phyloP scores from a whole-genome alignment of 2,329 filamentous ascomycete genomes.

The Macrophomina phaseolina region DNA sequence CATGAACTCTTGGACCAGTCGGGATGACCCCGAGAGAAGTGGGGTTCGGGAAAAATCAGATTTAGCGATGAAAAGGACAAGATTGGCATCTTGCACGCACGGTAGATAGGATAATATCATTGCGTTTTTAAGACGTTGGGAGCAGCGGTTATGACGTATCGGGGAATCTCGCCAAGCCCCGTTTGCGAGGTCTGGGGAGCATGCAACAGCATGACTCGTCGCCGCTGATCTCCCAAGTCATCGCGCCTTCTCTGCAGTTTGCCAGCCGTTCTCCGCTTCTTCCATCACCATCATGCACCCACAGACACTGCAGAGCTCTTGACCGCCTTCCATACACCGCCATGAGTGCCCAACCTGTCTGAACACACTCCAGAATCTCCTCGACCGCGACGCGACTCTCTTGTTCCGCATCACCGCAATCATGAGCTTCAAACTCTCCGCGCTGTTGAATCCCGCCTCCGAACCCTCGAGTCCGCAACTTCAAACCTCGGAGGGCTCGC shows the following conservation, averaged over 20 bases:
- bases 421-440: constrained; percentile 40
- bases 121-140: background rate
- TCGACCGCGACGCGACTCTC: background rate
- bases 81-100: no score
- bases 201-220: constrained; percentile 4
- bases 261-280: constrained; percentile 18
- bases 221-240: constrained; percentile 22
- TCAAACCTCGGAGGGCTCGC: background rate
- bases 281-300: constrained; percentile 14
- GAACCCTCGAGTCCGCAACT: constrained; percentile 18
- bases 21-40: constrained; percentile 1
- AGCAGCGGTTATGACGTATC: constrained; percentile 10
- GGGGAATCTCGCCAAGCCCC: constrained; percentile 9
- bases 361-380: background rate
- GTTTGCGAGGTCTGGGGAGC: constrained; percentile 7
- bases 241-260: constrained; percentile 5
- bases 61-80: background rate
- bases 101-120: no score
- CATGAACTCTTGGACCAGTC: background rate
- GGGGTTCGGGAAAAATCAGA: background rate
- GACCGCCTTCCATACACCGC: background rate
- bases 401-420: constrained; percentile 8
- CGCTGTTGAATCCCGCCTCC: constrained; percentile 44
- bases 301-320: background rate
- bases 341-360: constrained; percentile 6